Conservation (phyloP, 495 filamentous ascomycete genomes). For the Neurospora discreta region DNA sequence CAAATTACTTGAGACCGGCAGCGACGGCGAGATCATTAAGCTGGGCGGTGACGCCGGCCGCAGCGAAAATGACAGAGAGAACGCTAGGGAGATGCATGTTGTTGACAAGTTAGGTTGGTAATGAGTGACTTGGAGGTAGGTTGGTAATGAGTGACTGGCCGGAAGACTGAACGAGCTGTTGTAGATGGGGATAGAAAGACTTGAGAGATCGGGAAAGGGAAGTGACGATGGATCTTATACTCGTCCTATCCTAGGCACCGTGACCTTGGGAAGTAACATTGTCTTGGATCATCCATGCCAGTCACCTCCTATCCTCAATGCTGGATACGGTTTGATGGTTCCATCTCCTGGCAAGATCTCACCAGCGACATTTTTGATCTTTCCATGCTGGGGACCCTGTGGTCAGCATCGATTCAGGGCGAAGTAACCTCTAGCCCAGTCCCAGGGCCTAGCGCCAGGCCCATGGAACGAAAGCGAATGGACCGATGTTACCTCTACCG, state of each 20-base stretch:
- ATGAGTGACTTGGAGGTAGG: neutral
- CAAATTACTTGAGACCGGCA: slow-evolving; percentile 46
- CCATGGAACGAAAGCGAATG: neutral
- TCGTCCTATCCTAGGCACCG: neutral
- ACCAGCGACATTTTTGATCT: neutral
- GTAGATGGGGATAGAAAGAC: neutral
- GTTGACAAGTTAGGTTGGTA: neutral
- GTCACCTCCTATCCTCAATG: neutral
- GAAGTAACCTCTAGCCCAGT: neutral
- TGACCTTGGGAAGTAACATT: neutral
- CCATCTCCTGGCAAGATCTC: neutral
- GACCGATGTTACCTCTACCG: neutral
- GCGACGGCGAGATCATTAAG: slow-evolving; percentile 43
- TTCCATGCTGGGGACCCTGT: neutral
- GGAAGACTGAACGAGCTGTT: neutral
- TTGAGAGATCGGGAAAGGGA: neutral
- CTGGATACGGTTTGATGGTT: neutral
- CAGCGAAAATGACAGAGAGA: slow-evolving; percentile 19
- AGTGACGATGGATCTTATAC: neutral
- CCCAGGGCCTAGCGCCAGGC: neutral
- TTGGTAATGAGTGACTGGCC: neutral
- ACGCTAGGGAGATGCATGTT: slow-evolving; percentile 16
- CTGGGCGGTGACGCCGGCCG: slow-evolving; percentile 21
- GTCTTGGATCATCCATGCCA: neutral
- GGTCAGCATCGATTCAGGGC: neutral